Base-by-base conservation (phyloP, 305 asterid genomes). In the Coffea humblotiana region DNA sequence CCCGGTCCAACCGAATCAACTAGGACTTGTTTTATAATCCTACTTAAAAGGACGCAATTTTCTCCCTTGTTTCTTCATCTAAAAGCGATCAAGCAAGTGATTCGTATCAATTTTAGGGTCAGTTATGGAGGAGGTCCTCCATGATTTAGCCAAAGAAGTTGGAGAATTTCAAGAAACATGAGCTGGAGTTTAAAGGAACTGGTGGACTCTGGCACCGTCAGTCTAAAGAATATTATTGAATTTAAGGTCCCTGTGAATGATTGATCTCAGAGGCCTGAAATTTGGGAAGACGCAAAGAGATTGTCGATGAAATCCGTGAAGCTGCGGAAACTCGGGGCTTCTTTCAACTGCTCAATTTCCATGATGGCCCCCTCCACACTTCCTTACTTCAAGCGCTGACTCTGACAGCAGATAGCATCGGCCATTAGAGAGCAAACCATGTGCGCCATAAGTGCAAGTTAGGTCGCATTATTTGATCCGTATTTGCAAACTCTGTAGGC, bases 141-240 rank as follows among this genome's bases (percentile, higher is more conserved):
- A 21, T 60, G 40, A 18, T 25, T 2, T 54, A 1, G 21, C 40
- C 14, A 8, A 72, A 51, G 76, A 72, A 48, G 18, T 72, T 27
- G 14, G 27, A 11, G 15, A 72, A 72, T 72, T 72, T 72, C 61
- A 72, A 9, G 76, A 19, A 32, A 70, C 49, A 40, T 40, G n/a
- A 37, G 74, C 74, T 23, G 74, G 74, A 11, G 74, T 70, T 32
- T 8, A 72, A 49, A 49, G 76, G 76, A n/a, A n/a, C n/a, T 72
- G n/a, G 25, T 72, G 16, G 76, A 72, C 52, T 25, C 76, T 19
- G 76, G 76, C 23, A 18, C 51, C 4, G 60, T 7, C 4, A 72
- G 12, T 72, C 64, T 64, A 64, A 49, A 49, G 58, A 21, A n/a
- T 7, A 71, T 45, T 37, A 13, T 6, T 23, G 21, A 21, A 0